These are phyloP conservation scores for Chytriomyces confervae DNA, from an alignment of 192 early-diverging fungal genomes.

Conservation along the genomic window DNA sequence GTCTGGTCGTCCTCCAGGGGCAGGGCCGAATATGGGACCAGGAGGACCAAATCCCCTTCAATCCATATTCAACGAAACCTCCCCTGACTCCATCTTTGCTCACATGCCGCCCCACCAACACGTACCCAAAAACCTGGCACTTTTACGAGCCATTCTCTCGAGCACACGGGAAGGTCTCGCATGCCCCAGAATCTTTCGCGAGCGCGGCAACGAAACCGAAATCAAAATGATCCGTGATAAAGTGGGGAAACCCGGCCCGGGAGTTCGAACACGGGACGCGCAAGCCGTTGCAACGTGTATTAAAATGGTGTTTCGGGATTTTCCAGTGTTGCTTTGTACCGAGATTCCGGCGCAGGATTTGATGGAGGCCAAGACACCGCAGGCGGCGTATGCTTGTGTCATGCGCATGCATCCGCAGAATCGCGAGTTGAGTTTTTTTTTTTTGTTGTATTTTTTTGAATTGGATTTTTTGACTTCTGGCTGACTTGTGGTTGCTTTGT, in stretches of 20 bases:
- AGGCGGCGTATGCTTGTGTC: slow-evolving; percentile 9
- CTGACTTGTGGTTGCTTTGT: too few species aligned
- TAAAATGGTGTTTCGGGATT: slow-evolving; percentile 20
- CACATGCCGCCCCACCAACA: slow-evolving; percentile 9
- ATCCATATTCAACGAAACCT: not conserved
- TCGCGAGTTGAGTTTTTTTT: slow-evolving; percentile 15
- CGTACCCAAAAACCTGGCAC: not conserved
- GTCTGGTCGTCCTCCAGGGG: too few species aligned
- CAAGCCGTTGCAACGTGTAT: slow-evolving; percentile 9
- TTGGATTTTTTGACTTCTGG: not conserved
- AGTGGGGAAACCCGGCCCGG: not conserved
- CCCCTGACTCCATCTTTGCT: slow-evolving; percentile 14
- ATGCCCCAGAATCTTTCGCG: not conserved
- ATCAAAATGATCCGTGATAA: slow-evolving; percentile 18
- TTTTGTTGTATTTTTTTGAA: not conserved
- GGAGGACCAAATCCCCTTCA: not conserved
- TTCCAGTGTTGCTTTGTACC: slow-evolving; percentile 12
- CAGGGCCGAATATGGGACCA: too few species aligned
- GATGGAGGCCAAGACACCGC: slow-evolving; percentile 3
- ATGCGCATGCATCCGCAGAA: slow-evolving; percentile 13
- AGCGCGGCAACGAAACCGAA: slow-evolving; percentile 12
- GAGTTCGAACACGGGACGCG: not conserved
- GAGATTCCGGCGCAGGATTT: slow-evolving; percentile 29
- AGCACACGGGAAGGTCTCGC: slow-evolving; percentile 4
- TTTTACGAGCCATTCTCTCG: not conserved